Percentiles rank a stretch among this genome's conserved stretches.
Evolutionary conservation across 2,329 filamentous ascomycete genomes (phyloP).

Genomic region (Fusarium austroafricanum): DNA sequence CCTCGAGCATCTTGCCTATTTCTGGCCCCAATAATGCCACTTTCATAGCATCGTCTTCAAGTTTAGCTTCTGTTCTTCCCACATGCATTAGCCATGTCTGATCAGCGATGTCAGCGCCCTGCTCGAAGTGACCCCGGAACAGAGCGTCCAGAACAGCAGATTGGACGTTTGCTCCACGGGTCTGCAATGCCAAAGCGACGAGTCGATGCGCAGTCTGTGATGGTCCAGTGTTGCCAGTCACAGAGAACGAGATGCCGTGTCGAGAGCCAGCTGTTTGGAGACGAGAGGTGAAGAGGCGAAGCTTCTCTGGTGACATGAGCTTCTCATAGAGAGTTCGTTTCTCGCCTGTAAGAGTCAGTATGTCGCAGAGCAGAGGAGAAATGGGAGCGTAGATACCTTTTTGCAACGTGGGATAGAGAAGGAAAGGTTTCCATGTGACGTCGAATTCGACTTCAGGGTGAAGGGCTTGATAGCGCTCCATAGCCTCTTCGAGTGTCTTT

Average conservation of each 20-base stretch:
- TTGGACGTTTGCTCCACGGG: conserved; percentile 50
- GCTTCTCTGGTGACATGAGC: conserved; percentile 45
- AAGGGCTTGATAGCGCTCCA: conserved; percentile 53
- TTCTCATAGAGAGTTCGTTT: conserved; percentile 54
- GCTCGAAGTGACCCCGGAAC: conserved; percentile 57
- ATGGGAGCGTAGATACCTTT: conserved; percentile 34
- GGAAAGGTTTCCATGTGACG: conserved; percentile 60
- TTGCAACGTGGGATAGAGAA: conserved; percentile 55
- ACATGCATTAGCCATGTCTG: conserved; percentile 52
- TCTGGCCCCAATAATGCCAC: conserved; percentile 48
- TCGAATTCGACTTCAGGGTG: conserved; percentile 60
- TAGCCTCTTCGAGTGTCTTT: conserved; percentile 59
- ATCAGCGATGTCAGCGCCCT: conserved; percentile 57
- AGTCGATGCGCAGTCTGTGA: conserved; percentile 61
- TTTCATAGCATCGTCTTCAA: conserved; percentile 46
- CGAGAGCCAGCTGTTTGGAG: conserved; percentile 49
- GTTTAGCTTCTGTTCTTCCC: conserved; percentile 49
- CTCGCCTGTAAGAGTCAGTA: conserved; percentile 42
- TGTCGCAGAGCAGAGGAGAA: neutral
- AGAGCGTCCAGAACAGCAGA: conserved; percentile 56
- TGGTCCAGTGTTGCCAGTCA: conserved; percentile 58
- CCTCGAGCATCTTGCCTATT: conserved; percentile 47
- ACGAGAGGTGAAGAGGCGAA: conserved; percentile 47
- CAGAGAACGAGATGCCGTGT: conserved; percentile 56
- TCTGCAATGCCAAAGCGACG: conserved; percentile 55